Evolutionary conservation across 768 basidiomycete genomes (phyloP), one percentile per base, ranked within the genome.

Genomic region (Amanita phalloides): DNA sequence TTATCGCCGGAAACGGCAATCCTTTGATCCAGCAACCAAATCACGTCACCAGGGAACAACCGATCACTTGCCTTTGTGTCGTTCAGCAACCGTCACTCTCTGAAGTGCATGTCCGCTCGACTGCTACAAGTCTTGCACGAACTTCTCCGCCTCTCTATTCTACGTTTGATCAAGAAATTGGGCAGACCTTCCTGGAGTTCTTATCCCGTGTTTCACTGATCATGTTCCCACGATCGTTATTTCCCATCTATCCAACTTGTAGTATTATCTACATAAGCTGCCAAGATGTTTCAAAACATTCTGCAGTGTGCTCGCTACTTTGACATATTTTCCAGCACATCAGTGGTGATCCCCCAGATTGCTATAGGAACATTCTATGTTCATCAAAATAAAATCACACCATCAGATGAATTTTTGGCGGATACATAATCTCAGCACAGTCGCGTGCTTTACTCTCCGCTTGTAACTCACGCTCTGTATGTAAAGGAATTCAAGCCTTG

Each of bases 31-130:
- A 61, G 57, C 64, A 64, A 57, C 61, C 61, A 35, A 64, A 67
- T 68, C 68, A 67, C 66, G 65, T 66, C 63, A 68, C 65, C 51
- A 63, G 57, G 62, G 61, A 62, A 54, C 30, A 53, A 53, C 57
- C 45, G 61, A 52, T 25, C 43, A 49, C 54, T 11, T 25, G 30
- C 46, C 41, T 53, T 36, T 44, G 23, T 48, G 37, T 26, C 44
- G 4, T 45, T 26, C 30, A 45, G 23, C 20, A 1, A 4, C 11
- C 30, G 21, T 26, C 48, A 35, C 11, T 21, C 45, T 35, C 37
- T 38, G 37, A 4, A n/a, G 14, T 17, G 11, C 6, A 20, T 21
- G 41, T 8, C 13, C 47, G n/a, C 33, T 32, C 20, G 11, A 48
- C 10, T 6, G 4, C 10, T 36, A 3, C 4, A 25, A 2, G 4